Evolutionary conservation across 768 basidiomycete species (phyloP), one percentile per base, ranked within the genome.

Genomic region (Agrocybe praecox): DNA sequence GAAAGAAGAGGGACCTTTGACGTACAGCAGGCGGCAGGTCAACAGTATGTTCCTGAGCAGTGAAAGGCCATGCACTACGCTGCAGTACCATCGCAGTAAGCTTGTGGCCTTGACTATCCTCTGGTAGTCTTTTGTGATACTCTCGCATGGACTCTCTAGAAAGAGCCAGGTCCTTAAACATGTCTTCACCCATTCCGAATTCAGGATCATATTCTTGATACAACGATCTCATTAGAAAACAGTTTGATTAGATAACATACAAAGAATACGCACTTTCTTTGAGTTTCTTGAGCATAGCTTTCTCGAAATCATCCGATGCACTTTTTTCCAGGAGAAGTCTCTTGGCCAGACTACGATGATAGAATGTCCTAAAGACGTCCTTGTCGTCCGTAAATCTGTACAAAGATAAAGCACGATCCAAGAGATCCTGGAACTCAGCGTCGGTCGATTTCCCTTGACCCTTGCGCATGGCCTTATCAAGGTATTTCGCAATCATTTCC

Each of bases 281-380:
- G 57, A 99, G 76, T 71, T 90, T 90, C 75, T 89, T 87, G 54
- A 98, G 74, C 77, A 96, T 88, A 19, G 80, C 81, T 62, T 85
- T 85, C 74, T 98, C 95, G 58, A 92, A 87, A 65, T 96, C 95
- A 57, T 92, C 86, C 1, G 88, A 90, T 0, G 95, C 95, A 51
- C 88, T 92, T 68, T 85, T 86, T 58, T 85, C 87, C n/a, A 96
- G 76, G 36, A 98, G 74, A 56, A 98, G 65, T 53, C 95, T 82
- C 76, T 92, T 95, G n/a, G 94, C 90, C 33, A 97, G 73, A 34
- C 88, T 85, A 11, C 92, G 87, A 72, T 90, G 90, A 70, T 96
- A 98, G 72, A 95, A 97, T 23, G 89, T 88, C 64, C 94, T 84
- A 71, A 97, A 98, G 29, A 96, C 92, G 66, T 97, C 94, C 69